Percentiles rank a stretch among this genome's conserved stretches.
Evolutionary conservation across 441 rosid species (phyloP).

Genomic region (Flueggea neowawraea): DNA sequence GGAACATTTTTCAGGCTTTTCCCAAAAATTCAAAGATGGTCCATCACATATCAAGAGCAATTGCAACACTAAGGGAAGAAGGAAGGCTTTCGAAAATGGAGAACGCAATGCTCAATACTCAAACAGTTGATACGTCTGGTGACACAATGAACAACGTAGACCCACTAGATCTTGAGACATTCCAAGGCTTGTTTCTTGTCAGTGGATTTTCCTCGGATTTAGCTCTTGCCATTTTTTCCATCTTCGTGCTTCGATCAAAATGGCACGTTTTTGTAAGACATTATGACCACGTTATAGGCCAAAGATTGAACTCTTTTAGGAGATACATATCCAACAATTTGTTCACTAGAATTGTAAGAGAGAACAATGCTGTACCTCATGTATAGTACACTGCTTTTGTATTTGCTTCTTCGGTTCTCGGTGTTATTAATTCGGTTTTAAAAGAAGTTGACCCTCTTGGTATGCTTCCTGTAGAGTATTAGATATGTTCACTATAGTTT

Average conservation of each 20-base stretch:
- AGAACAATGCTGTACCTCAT: too few species aligned
- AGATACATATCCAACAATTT: too few species aligned
- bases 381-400: too few species aligned
- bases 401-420: too few species aligned
- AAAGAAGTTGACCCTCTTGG: too few species aligned
- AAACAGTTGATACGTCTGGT: not conserved
- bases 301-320: too few species aligned
- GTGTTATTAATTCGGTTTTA: too few species aligned
- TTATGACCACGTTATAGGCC: too few species aligned
- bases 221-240: not conserved
- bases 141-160: not conserved
- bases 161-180: not conserved
- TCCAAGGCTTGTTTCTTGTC: conserved; percentile 1
- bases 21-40: conserved; percentile 9
- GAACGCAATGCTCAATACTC: not conserved
- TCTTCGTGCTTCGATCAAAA: not conserved
- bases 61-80: conserved; percentile 8
- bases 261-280: not conserved
- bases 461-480: too few species aligned
- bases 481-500: too few species aligned
- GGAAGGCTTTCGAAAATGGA: conserved; percentile 8
- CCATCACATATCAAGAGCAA: conserved; percentile 9
- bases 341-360: too few species aligned
- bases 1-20: conserved; percentile 1
- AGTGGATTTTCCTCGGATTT: not conserved